Conservation (phyloP, 2,329 filamentous ascomycete genomes). For the Pyricularia sp. region DNA sequence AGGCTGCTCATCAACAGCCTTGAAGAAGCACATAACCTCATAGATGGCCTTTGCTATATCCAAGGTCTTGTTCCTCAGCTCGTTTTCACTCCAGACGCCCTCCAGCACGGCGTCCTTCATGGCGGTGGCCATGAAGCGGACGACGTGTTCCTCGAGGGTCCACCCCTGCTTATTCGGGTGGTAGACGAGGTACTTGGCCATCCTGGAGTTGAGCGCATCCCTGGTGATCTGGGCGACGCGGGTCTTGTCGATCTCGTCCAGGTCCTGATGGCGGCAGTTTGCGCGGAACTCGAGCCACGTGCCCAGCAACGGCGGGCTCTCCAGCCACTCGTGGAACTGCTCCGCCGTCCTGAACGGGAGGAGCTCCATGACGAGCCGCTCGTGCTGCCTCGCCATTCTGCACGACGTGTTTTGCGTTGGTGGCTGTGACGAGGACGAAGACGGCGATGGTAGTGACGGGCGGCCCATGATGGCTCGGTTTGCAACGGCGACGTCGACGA, state of each 20-base stretch:
- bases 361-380: slow-evolving; percentile 28
- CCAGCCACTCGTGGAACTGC: slow-evolving; percentile 26
- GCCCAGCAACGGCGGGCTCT: slow-evolving; percentile 20
- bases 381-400: slow-evolving; percentile 20
- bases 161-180: slow-evolving; percentile 26
- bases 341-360: slow-evolving; percentile 24
- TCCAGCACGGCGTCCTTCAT: slow-evolving; percentile 24
- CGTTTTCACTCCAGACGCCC: slow-evolving; percentile 20
- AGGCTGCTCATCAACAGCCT: slow-evolving; percentile 14
- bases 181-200: slow-evolving; percentile 22
- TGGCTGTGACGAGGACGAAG: background rate
- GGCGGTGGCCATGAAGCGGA: slow-evolving; percentile 27
- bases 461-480: background rate
- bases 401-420: background rate
- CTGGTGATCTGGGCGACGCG: slow-evolving; percentile 19
- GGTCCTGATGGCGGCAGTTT: slow-evolving; percentile 18
- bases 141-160: slow-evolving; percentile 25
- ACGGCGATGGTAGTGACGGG: background rate
- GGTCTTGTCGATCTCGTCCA: slow-evolving; percentile 23
- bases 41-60: slow-evolving; percentile 24
- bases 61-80: slow-evolving; percentile 20
- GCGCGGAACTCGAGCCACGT: slow-evolving; percentile 27
- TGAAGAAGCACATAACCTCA: slow-evolving; percentile 26
- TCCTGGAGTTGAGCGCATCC: slow-evolving; percentile 19
- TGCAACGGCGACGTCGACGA: background rate